phyloP scores from a whole-genome alignment of 441 rosid genomes.

The Caryocar brasiliense region DNA sequence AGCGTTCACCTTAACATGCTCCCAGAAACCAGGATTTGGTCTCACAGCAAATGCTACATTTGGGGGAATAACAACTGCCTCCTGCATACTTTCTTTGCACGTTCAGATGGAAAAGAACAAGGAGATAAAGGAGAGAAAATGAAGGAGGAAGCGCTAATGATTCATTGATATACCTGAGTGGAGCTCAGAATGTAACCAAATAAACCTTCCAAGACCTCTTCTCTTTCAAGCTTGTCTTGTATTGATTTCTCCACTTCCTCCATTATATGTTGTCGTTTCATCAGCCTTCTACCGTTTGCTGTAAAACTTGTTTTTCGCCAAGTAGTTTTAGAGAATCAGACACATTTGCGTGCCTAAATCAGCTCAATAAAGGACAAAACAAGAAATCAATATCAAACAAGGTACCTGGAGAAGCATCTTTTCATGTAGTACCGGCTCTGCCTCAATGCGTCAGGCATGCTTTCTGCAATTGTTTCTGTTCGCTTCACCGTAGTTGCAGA shows the following conservation, averaged over 20 bases:
- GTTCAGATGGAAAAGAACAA: background rate
- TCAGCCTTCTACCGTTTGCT: constrained; percentile 50
- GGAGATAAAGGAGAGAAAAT: background rate
- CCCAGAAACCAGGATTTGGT: constrained; percentile 84
- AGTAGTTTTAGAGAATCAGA: background rate
- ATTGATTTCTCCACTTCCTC: constrained; percentile 52
- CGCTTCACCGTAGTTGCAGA: constrained; percentile 17
- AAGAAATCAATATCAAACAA: background rate
- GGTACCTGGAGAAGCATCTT: constrained; percentile 38
- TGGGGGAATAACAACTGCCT: constrained; percentile 80
- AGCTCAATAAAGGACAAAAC: background rate
- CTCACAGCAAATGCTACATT: constrained; percentile 67
- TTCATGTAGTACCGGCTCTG: constrained; percentile 36
- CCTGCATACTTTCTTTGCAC: constrained; percentile 52
- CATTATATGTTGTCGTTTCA: constrained; percentile 60
- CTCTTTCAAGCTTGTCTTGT: constrained; percentile 45
- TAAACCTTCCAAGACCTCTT: constrained; percentile 53
- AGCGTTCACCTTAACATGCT: constrained; percentile 63
- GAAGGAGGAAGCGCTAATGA: background rate
- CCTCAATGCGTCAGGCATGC: constrained; percentile 43
- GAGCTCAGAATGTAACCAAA: constrained; percentile 67
- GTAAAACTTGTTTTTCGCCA: constrained; percentile 30
- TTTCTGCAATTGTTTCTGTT: constrained; percentile 31
- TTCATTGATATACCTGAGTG: constrained; percentile 38
- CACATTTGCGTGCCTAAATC: background rate